Evolutionary conservation across 2,329 filamentous ascomycete species (phyloP), one percentile per base, ranked within the genome.

Genomic region (Scedosporium apiospermum): DNA sequence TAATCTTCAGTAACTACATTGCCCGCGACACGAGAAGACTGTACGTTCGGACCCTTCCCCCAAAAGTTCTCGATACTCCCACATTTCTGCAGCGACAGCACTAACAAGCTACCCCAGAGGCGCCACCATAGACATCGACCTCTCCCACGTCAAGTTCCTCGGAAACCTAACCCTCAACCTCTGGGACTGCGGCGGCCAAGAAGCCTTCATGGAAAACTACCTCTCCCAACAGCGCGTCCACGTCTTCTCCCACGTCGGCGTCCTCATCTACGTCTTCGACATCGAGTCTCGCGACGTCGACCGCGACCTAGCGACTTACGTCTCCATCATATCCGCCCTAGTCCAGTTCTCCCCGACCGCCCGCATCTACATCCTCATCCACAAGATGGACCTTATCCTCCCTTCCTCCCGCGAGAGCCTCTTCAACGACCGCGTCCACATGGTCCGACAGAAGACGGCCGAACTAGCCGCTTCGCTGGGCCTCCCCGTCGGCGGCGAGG

Each of bases 1-100:
- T 99, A 72, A 97, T 99, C 74, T 99, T 99, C 77, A 96, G 91
- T 80, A 98, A 98, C 76, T 98, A 97, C 74, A 93, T 98, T 67
- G 95, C 95, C 63, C 92, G 96, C 72, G 95, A 99, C 75, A 96
- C 96, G 6, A 84, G 95, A 46, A 82, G 95, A 64, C 80, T 99
- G 82, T 84, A 70, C 73, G 81, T 73, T 23, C 27, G 5, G 16
- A 34, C 42, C 58, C 14, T 55, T 16, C 30, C 30, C 30, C 7
- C 30, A 34, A 34, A 7, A 34, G 30, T 18, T 44, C 23, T 42
- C 57, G 44, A 23, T 34, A 30, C 38, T 30, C 41, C 4, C 9
- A 46, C 9, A 7, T 1, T 49, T 3, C 16, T 14, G 16, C 23
- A 26, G 27, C 34, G 62, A 21, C 58, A 30, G 14, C 23, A 9